These are phyloP conservation scores for Acer negundo DNA, from an alignment of 345 rosid species.

Conservation along the genomic window DNA sequence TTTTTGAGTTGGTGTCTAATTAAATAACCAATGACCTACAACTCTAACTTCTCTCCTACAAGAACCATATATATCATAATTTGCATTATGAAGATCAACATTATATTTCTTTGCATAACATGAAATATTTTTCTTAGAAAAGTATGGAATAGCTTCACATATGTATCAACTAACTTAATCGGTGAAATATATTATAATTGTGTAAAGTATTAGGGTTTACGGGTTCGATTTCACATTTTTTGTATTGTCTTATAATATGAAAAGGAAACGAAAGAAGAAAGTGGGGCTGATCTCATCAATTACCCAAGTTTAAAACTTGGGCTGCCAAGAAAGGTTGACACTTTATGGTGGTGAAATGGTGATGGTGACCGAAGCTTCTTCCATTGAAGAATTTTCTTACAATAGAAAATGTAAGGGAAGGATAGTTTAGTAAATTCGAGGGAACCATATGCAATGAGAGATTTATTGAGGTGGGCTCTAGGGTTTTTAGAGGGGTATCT, in stretches of 20 bases:
- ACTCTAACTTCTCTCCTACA: background rate
- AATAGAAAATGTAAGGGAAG: background rate
- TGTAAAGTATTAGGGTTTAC: background rate
- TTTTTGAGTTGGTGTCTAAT: too few relatives aligned
- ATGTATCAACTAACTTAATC: too few relatives aligned
- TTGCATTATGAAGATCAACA: background rate
- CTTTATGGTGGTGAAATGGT: constrained; percentile 30
- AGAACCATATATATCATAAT: background rate
- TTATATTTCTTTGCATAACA: too few relatives aligned
- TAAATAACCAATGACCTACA: background rate
- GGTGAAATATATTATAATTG: too few relatives aligned
- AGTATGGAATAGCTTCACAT: background rate
- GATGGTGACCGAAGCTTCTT: constrained; percentile 29
- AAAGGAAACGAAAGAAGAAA: background rate
- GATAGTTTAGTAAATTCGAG: constrained; percentile 15
- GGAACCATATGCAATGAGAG: background rate
- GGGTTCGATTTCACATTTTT: background rate
- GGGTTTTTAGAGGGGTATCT: constrained; percentile 19
- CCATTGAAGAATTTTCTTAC: constrained; percentile 21
- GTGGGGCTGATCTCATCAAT: constrained; percentile 17
- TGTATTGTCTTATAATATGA: background rate
- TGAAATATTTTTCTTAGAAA: background rate
- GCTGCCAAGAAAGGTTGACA: constrained; percentile 40
- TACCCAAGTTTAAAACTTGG: constrained; percentile 7
- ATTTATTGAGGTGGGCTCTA: constrained; percentile 33